Base-by-base conservation (phyloP, 1,139 yeast species). In the Lizanozyma gosingica region DNA sequence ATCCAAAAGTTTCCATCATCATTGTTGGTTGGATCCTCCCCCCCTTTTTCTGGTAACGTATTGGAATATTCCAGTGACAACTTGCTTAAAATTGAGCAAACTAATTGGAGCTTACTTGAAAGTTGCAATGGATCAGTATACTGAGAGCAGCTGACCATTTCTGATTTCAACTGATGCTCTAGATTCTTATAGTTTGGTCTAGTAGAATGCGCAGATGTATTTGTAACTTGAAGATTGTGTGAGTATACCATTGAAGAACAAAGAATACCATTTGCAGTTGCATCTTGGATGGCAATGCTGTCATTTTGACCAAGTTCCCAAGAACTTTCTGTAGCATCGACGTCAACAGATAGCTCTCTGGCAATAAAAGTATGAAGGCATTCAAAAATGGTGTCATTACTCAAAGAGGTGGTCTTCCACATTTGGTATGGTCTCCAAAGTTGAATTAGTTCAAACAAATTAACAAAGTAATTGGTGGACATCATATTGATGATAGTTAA, bases 401-500 rank as follows among this genome's bases (percentile, higher is more conserved):
- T 56, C 39, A 65, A 49, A 2, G 70, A 60, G 2, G 69, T 51
- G 2, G 71, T 54, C 43, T 67, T 69, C 71, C 73, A 67, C 33
- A 65, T 60, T 45, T 67, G 73, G 41, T 55, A 57, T 0, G 75
- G 75, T 35, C 54, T 57, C 33, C 61, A 47, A 29, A 44, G 45
- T 45, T 59, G 59, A 35, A 67, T 63, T 29, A 68, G 51, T 11
- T 67, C 71, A 45, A 67, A 62, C 35, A 69, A 54, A 44, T 65
- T 67, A 29, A 59, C 50, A 41, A 69, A 69, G 47, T 67, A 69
- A 47, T 68, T 68, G 32, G 60, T 62, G 1, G 71, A 62, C 50
- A 67, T 60, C 54, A 68, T 51, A 46, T 69, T 69, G 38, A 69
- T 60, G n/a, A 68, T 55, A 2, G 68, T 60, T 22, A 67, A 43